Evolutionary conservation across 805 yeast species (phyloP), one percentile per base, ranked within the genome.

Genomic region (Candida wancherniae): DNA sequence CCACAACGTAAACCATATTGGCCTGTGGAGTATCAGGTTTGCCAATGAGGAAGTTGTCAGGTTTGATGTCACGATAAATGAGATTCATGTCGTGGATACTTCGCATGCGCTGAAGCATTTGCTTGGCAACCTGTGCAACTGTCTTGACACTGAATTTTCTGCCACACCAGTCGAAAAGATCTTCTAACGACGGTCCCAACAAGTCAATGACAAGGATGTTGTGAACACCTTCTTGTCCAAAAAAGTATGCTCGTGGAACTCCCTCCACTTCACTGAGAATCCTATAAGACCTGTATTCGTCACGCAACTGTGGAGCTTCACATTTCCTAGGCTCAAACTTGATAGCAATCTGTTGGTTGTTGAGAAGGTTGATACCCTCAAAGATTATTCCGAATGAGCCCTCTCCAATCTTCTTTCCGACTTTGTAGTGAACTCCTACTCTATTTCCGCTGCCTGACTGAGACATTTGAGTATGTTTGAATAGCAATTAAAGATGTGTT

Each of bases 301-400:
- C 98, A 50, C 96, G 75, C 36, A 92, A 70, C 58, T 92, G 98
- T 6, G 98, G 98, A 6, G 97, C 96, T 50, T 92, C 98, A 22
- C 94, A 80, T 56, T 88, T 92, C 50, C 97, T 73, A 13, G 97
- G 97, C 62, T 92, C 95, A 49, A 92, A 92, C 61, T 92, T 92
- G 58, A 92, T 90, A 23, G 97, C 98, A 26, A 92, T 97, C 29
- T 84, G 94, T 40, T 80, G 81, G 44, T 88, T 88, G 64, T 87
- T 90, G 48, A 92, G 77, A 53, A 92, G 71, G 57, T 92, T 90
- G 24, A 85, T 75, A 41, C 98, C 98, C 64, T 92, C 97, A 56
- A 92, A 92, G 37, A 92, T 82, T 31, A 92, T 95, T 34, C 98
- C 98, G 58, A 92, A 92, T 4, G 97, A 90, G 25, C 98, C 98